Evolutionary conservation across 208 protist genomes (phyloP), one percentile per base, ranked within the genome.

Genomic region (Acanthamoeba rhysodes): DNA sequence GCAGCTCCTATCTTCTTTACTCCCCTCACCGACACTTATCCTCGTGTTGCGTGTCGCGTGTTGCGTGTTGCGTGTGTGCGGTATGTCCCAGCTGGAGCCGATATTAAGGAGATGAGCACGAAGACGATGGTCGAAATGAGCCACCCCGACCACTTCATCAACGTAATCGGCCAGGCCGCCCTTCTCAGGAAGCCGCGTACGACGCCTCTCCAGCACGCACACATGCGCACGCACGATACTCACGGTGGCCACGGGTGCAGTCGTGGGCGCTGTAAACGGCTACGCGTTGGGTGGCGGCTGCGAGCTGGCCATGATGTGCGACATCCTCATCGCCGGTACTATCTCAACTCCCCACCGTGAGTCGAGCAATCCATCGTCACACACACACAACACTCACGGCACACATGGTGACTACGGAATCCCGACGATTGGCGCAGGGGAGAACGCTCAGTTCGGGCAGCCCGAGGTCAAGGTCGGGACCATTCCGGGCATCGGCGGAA

Each of bases 71-170:
- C 66, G 93, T 97, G 24, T 82, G 95, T 41, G 37, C 4, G 37
- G 1, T 3, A 41, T 41, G 37, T 41, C 37, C 37, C 37, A 41
- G 98, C 99, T 9, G 99, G 99, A 70, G 99, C 99, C 5, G 98
- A 99, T 96, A 99, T 99, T 94, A 99, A 99, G 96, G 96, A 98
- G 87, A 99, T 99, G 99, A 92, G 95, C 72, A 95, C 97, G 22
- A 91, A 96, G 80, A 97, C 53, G 34, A 98, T 98, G 72, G 93
- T 96, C n/a, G 98, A 99, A 10, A 80, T 96, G 97, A n/a, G 95
- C 98, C 84, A 96, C 96, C 41, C 78, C 87, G 37, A 96, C 98
- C 96, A 97, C 98, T 45, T 97, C 99, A 57, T 64, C 57, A 29
- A 94, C 96, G 32, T 96, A 98, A 12, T 80, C 48, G 90, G 96